These are phyloP conservation scores for Carpinus fangiana DNA, from an alignment of 306 rosid genomes.

Conservation along the genomic window DNA sequence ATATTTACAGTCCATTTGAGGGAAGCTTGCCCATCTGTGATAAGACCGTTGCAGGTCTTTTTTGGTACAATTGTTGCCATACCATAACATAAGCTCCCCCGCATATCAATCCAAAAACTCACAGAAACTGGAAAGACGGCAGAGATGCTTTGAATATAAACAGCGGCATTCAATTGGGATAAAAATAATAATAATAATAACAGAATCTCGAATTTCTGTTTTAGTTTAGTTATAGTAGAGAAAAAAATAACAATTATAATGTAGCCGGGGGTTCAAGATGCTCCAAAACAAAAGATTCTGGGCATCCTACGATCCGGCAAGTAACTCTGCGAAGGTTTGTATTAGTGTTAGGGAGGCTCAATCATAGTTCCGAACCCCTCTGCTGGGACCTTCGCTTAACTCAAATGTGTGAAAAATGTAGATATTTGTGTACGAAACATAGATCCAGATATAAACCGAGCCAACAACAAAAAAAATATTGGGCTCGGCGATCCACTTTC, in stretches of 20 bases:
- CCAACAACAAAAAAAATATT: constrained; percentile 25
- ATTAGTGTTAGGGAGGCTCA: constrained; percentile 73
- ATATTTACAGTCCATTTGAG: not conserved
- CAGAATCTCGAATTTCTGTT: no score
- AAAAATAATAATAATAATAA: no score
- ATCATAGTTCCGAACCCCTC: constrained; percentile 54
- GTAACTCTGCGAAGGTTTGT: constrained; percentile 57
- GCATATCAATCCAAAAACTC: no score
- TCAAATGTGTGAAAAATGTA: not conserved
- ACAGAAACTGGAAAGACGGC: no score
- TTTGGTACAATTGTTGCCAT: no score
- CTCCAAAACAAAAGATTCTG: constrained; percentile 27
- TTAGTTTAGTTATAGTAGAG: not conserved
- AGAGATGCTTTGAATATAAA: no score
- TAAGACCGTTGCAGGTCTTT: not conserved
- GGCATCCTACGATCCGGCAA: constrained; percentile 77
- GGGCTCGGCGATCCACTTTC: constrained; percentile 43
- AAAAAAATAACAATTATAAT: no score
- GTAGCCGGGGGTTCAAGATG: constrained; percentile 52
- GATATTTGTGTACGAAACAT: constrained; percentile 41
- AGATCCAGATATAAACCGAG: constrained; percentile 27
- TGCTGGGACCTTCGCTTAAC: constrained; percentile 83
- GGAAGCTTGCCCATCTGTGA: not conserved
- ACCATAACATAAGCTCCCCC: no score
- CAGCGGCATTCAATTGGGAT: no score